phyloP scores from a whole-genome alignment of 2,329 filamentous ascomycete species.

The Cordyceps fumosorosea region DNA sequence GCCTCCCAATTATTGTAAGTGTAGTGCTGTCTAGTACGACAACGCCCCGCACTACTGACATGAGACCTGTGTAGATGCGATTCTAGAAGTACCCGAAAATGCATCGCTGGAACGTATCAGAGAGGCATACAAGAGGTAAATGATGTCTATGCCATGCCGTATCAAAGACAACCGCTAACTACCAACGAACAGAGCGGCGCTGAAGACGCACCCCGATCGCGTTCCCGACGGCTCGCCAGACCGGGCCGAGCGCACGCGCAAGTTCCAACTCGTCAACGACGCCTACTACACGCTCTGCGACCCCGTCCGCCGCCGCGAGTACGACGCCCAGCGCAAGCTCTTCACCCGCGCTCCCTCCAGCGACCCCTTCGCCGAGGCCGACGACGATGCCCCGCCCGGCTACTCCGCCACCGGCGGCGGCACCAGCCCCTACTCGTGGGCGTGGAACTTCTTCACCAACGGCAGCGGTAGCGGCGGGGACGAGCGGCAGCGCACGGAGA shows the following conservation, averaged over 20 bases:
- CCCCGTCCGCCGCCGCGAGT: constrained; percentile 66
- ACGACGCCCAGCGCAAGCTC: constrained; percentile 59
- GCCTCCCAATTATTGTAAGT: constrained; percentile 48
- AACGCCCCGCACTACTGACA: neutral
- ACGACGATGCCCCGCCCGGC: constrained; percentile 38
- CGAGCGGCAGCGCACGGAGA: constrained; percentile 45
- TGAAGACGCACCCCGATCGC: constrained; percentile 91
- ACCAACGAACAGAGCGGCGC: constrained; percentile 56
- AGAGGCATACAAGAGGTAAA: constrained; percentile 77
- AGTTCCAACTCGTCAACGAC: constrained; percentile 88
- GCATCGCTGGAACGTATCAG: constrained; percentile 74
- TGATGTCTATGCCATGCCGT: neutral
- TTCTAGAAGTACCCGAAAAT: constrained; percentile 61
- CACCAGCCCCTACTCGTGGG: constrained; percentile 66
- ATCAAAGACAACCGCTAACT: constrained; percentile 14
- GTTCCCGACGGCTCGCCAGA: constrained; percentile 80
- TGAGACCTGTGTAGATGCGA: constrained; percentile 44
- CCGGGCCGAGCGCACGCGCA: constrained; percentile 70
- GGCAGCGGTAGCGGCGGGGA: constrained; percentile 23
- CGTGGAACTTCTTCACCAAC: constrained; percentile 54
- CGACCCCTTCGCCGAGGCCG: constrained; percentile 42
- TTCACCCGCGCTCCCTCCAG: constrained; percentile 24
- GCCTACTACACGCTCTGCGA: constrained; percentile 91
- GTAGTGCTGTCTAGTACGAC: neutral
- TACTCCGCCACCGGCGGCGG: constrained; percentile 21